Conservation (phyloP, 768 basidiomycete species). For the Rhodotorula taiwanensis region DNA sequence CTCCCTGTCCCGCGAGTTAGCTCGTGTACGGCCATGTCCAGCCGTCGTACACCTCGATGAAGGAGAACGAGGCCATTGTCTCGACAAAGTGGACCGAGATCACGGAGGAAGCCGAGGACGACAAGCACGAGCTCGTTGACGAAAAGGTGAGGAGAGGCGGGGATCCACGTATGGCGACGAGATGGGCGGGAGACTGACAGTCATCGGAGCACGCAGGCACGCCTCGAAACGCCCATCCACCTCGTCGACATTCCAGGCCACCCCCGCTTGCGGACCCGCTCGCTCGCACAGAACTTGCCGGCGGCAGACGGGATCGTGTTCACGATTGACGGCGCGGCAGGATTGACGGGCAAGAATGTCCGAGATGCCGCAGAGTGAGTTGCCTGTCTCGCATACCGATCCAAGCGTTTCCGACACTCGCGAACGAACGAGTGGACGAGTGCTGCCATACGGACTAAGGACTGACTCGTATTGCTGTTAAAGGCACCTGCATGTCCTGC, state of each 20-base stretch:
- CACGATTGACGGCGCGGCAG: slow-evolving; percentile 23
- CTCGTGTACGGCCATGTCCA: slow-evolving; percentile 35
- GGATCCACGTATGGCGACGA: too few relatives aligned
- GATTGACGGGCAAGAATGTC: slow-evolving; percentile 26
- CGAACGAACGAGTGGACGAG: not conserved
- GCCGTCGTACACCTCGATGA: slow-evolving; percentile 35
- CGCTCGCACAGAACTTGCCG: slow-evolving; percentile 38
- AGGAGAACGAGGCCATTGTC: slow-evolving; percentile 35
- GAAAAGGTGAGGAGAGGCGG: too few relatives aligned
- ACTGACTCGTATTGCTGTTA: not conserved
- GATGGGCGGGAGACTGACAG: too few relatives aligned
- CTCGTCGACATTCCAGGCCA: slow-evolving; percentile 41
- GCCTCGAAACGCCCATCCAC: slow-evolving; percentile 24
- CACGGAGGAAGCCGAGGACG: not conserved
- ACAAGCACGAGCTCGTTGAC: not conserved
- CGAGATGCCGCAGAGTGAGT: slow-evolving; percentile 34
- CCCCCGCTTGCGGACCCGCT: slow-evolving; percentile 37
- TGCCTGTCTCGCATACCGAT: too few relatives aligned
- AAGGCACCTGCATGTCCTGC: slow-evolving; percentile 35
- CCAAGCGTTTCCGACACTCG: too few relatives aligned
- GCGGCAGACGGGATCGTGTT: slow-evolving; percentile 37
- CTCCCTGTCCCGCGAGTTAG: too few relatives aligned
- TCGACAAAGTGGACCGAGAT: slow-evolving; percentile 15
- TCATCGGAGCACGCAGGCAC: too few relatives aligned
- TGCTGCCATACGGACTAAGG: too few relatives aligned